Conservation (phyloP, 169 alveolate species). For the Eimeria praecox region DNA sequence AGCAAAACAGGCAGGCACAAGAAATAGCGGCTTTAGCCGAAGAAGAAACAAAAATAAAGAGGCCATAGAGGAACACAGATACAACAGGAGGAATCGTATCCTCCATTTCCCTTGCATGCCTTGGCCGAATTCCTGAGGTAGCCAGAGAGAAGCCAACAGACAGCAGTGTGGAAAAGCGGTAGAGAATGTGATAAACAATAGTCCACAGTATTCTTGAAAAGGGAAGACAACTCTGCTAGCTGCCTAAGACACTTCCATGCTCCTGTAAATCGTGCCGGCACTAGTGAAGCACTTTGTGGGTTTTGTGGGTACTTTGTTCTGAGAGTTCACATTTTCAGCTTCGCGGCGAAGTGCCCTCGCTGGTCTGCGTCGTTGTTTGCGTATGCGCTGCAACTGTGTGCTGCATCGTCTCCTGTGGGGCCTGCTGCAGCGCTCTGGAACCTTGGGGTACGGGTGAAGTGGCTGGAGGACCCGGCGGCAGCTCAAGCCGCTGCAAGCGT, state of each 20-base stretch:
- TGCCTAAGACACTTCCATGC: background rate
- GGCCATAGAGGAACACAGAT: background rate
- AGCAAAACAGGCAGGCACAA: background rate
- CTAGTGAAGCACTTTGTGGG: background rate
- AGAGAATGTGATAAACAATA: background rate
- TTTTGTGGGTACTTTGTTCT: background rate
- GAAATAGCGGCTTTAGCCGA: background rate
- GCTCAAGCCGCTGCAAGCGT: background rate
- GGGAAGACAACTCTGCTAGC: background rate
- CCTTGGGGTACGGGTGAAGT: conserved; percentile 82
- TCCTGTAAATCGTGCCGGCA: background rate
- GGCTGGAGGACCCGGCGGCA: conserved; percentile 75
- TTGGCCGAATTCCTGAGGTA: background rate
- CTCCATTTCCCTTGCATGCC: background rate
- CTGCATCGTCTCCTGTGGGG: background rate
- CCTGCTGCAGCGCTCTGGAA: conserved; percentile 82
- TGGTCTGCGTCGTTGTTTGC: background rate
- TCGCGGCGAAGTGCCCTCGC: background rate
- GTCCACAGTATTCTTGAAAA: background rate
- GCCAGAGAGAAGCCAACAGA: background rate
- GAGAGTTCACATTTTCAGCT: background rate
- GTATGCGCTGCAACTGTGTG: background rate
- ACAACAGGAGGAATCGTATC: background rate
- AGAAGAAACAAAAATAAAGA: background rate
- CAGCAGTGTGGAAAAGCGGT: background rate